Percentiles rank a stretch among this genome's conserved stretches.
Conservation (phyloP, 495 filamentous ascomycete species). For the Cryomyces antarcticus region DNA sequence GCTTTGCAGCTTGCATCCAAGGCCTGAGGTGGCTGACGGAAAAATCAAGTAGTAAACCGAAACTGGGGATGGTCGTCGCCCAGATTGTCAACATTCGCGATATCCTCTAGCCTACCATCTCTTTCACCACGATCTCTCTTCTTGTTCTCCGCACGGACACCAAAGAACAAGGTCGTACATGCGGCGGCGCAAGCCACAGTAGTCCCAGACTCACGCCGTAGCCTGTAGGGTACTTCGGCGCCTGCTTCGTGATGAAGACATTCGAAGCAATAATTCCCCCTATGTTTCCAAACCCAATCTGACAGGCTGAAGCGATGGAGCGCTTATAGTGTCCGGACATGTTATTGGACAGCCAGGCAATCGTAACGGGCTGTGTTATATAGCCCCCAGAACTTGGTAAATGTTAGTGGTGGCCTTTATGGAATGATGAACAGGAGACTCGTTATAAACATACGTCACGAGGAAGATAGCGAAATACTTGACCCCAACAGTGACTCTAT, state of each 20-base stretch:
- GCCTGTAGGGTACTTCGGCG: slow-evolving; percentile 18
- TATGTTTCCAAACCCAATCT: slow-evolving; percentile 28
- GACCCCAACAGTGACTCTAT: slow-evolving; percentile 9
- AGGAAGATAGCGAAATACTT: slow-evolving; percentile 24
- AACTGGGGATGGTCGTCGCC: slow-evolving; percentile 40
- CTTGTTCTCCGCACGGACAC: slow-evolving; percentile 16
- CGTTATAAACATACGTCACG: slow-evolving; percentile 4
- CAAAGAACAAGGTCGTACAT: slow-evolving; percentile 22
- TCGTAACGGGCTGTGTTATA: slow-evolving; percentile 18
- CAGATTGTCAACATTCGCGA: slow-evolving; percentile 27
- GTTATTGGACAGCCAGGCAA: slow-evolving; percentile 19
- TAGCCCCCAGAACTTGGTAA: slow-evolving; percentile 11
- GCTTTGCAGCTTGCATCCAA: too few relatives aligned
- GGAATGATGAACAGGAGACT: too few relatives aligned
- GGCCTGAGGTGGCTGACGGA: too few relatives aligned
- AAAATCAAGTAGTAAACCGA: slow-evolving; percentile 20
- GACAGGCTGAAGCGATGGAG: slow-evolving; percentile 25
- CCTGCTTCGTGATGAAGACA: slow-evolving; percentile 18
- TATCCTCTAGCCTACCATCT: slow-evolving; percentile 29
- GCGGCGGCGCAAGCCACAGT: slow-evolving; percentile 26
- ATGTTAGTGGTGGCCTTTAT: too few relatives aligned
- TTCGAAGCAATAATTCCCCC: slow-evolving; percentile 23
- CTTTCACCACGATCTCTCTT: slow-evolving; percentile 27
- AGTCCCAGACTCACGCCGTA: slow-evolving; percentile 23
- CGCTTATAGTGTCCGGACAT: slow-evolving; percentile 20